These are phyloP conservation scores for Phytopythium oedochilum DNA, from an alignment of 352 stramenopile species.

Conservation along the genomic window DNA sequence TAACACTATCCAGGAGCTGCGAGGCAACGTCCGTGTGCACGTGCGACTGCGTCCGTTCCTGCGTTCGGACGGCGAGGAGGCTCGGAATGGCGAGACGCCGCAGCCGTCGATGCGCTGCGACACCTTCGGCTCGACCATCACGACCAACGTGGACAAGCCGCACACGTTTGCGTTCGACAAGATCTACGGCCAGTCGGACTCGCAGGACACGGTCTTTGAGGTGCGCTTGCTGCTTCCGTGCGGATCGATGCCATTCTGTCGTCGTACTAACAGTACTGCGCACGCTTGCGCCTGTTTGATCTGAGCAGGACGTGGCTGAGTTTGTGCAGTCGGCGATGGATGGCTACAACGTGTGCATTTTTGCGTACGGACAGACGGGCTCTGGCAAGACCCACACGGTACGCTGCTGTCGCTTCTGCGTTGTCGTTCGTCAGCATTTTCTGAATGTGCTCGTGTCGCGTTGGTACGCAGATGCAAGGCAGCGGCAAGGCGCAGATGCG, in stretches of 20 bases:
- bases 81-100: conserved; percentile 27
- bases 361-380: conserved; percentile 98
- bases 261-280: no score
- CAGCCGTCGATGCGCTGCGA: conserved; percentile 58
- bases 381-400: conserved; percentile 97
- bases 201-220: conserved; percentile 96
- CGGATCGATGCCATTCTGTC: no score
- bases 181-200: conserved; percentile 93
- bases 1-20: conserved; percentile 99
- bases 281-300: no score
- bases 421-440: neutral
- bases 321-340: conserved; percentile 94
- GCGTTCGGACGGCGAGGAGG: conserved; percentile 72
- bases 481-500: conserved; percentile 94
- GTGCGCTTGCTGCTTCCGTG: conserved; percentile 1
- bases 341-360: conserved; percentile 98
- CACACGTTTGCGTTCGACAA: conserved; percentile 97
- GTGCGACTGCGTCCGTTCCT: conserved; percentile 92
- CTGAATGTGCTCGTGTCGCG: neutral
- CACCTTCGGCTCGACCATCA: conserved; percentile 66
- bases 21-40: conserved; percentile 99
- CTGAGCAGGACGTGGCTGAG: conserved; percentile 66
- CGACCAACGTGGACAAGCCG: conserved; percentile 61
- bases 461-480: conserved; percentile 90
- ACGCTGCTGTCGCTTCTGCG: neutral